Conservation (phyloP, 768 basidiomycete genomes). For the Piloderma croceum region DNA sequence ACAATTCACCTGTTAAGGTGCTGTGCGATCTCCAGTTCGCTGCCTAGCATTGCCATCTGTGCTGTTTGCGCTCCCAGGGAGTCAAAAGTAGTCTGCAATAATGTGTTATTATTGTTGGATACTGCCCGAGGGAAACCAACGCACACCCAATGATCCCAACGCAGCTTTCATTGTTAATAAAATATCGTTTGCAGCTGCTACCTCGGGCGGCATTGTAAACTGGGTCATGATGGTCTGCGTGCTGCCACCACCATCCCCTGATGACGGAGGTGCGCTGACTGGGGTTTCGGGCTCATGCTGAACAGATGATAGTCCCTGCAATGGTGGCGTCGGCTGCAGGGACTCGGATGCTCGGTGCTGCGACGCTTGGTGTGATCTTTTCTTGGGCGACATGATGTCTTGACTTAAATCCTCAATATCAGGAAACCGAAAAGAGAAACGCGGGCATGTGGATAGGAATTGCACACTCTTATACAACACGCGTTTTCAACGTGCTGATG, state of each 20-base stretch:
- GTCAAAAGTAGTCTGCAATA: slow-evolving; percentile 37
- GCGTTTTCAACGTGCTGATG: no score
- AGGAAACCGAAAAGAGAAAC: no score
- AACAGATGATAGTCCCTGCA: not conserved
- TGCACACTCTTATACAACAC: no score
- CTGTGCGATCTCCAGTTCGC: slow-evolving; percentile 32
- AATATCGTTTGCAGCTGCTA: not conserved
- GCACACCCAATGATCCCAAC: slow-evolving; percentile 28
- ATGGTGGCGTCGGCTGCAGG: not conserved
- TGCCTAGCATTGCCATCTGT: slow-evolving; percentile 36
- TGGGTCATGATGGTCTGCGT: not conserved
- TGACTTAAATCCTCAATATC: no score
- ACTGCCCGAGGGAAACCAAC: slow-evolving; percentile 1
- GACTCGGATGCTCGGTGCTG: not conserved
- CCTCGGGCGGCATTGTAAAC: not conserved
- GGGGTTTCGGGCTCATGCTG: not conserved
- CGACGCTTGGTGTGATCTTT: not conserved
- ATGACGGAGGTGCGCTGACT: not conserved
- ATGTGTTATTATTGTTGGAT: not conserved
- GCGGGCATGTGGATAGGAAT: no score
- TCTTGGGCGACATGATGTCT: not conserved
- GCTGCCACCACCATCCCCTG: not conserved
- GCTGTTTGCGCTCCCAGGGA: slow-evolving; percentile 40
- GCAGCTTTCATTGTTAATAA: slow-evolving; percentile 22
- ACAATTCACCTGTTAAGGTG: slow-evolving; percentile 38